Base-by-base conservation (phyloP, 1,139 yeast genomes). In the Hyphopichia burtonii region DNA sequence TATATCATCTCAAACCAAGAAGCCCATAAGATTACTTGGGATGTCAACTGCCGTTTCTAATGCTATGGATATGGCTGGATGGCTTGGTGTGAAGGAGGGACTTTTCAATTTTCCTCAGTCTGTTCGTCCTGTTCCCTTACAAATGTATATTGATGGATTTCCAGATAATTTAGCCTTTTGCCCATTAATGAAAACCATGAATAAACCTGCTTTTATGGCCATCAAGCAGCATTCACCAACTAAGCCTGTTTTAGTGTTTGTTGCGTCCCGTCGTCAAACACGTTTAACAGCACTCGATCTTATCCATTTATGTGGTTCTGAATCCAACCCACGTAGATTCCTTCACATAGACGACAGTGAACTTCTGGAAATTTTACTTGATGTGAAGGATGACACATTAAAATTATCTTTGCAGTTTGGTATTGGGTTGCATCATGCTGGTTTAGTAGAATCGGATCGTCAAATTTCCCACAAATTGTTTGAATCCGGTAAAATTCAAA, bases 11-110 rank as follows among this genome's bases (percentile, higher is more conserved):
- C 85, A 80, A 51, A 89, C 95, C 0, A 78, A 80, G 44, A 76
- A 76, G 42, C 91, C 91, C 1, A 83, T 91, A 17, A 68, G 99
- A 46, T 66, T 94, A 35, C 65, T 94, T 38, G 99, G 99, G 23
- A 81, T 94, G 86, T 90, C 98, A 2, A 93, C 99, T 3, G 98
- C 99, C 3, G 98, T 94, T 18, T 89, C 98, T 0, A 94, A 94
- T 66, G 98, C 99, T 0, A 83, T 87, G 59, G 99, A 94, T 63
- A 85, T 94, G 95, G 99, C 97, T 0, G 88, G 95, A 12, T 94
- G 99, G 99, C 71, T 94, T 18, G 94, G 96, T 15, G 96, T 91
- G 6, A 80, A 82, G 49, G 86, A 85, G 47, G 99, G 98, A 0
- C 66, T 94, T 41, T 94, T 86, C 64, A 94, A 94, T 58, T 94